Evolutionary conservation across 495 filamentous ascomycete species (phyloP), one percentile per base, ranked within the genome.

Genomic region (Penicillium bovifimosum): DNA sequence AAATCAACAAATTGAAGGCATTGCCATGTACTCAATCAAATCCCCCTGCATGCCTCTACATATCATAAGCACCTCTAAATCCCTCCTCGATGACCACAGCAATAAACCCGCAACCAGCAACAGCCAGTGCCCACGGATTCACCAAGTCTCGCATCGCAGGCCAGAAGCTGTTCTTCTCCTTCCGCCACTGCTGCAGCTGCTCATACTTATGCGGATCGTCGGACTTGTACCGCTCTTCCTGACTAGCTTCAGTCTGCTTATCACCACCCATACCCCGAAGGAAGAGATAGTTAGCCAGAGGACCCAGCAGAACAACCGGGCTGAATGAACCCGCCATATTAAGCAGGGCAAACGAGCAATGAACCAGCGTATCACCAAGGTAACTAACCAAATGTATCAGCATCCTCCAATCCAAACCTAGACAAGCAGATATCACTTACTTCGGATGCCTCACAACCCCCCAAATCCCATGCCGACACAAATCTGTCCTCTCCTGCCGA

Each of bases 361-460:
- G 81, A 6, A 80, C 68, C 14, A 84, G 64, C 1, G 74, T 69
- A 49, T 83, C 80, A 5, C 81, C 80, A 35, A 82, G 74, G 40
- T 82, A 84, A 60, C 81, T 84, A 36, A 24, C 2, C 20, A 17
- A 1, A 40, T 0, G 7, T 20, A 58, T 61, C 51, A 59, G 40
- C 29, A 5, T 44, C 13, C 13, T 26, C 10, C 11, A 34, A 34
- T 13, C 4, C 13, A 10, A 10, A 31, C 32, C 34, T 29, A 2
- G 1, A 13, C n/a, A 3, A 27, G 9, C n/a, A 1, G 20, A 34
- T n/a, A n/a, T n/a, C n/a, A 50, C 79, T 62, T 66, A 83, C 80
- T 83, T 82, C 0, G 80, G 80, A 67, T 83, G 79, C 27, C 81
- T 66, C 8, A 83, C 79, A 34, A 84, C 64, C 46, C 78, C 77